Conservation (phyloP, 352 stramenopile species). For the Phytophthora hybrid region DNA sequence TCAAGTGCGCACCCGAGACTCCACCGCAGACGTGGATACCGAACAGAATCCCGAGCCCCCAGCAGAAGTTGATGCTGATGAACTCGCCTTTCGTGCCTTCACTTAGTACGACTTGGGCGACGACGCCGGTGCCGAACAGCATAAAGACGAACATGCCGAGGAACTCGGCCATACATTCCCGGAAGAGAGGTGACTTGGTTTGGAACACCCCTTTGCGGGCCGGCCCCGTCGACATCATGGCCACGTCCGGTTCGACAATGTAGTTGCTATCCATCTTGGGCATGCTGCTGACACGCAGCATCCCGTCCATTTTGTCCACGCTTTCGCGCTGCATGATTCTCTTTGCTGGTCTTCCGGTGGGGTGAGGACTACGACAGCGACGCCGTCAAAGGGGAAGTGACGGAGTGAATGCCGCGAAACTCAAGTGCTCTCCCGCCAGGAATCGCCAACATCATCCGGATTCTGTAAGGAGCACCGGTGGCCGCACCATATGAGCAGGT, state of each 20-base stretch:
- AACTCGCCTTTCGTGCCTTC: constrained; percentile 61
- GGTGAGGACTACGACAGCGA: constrained; percentile 11
- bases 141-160: constrained; percentile 67
- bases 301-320: constrained; percentile 29
- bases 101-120: constrained; percentile 63
- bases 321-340: constrained; percentile 32
- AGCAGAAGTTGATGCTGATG: constrained; percentile 65
- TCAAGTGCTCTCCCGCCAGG: constrained; percentile 17
- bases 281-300: constrained; percentile 27
- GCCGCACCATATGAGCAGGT: constrained; percentile 15
- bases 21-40: constrained; percentile 63
- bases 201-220: constrained; percentile 24
- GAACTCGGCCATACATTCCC: constrained; percentile 70
- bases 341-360: background rate
- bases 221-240: constrained; percentile 36
- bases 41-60: constrained; percentile 66
- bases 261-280: constrained; percentile 42
- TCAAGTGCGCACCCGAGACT: constrained; percentile 60
- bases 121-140: constrained; percentile 62
- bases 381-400: constrained; percentile 32
- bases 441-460: constrained; percentile 3
- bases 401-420: constrained; percentile 2
- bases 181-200: constrained; percentile 51
- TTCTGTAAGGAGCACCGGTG: constrained; percentile 15
- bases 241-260: constrained; percentile 37